Conservation (phyloP, 352 stramenopile species). For the Peronospora destructor region DNA sequence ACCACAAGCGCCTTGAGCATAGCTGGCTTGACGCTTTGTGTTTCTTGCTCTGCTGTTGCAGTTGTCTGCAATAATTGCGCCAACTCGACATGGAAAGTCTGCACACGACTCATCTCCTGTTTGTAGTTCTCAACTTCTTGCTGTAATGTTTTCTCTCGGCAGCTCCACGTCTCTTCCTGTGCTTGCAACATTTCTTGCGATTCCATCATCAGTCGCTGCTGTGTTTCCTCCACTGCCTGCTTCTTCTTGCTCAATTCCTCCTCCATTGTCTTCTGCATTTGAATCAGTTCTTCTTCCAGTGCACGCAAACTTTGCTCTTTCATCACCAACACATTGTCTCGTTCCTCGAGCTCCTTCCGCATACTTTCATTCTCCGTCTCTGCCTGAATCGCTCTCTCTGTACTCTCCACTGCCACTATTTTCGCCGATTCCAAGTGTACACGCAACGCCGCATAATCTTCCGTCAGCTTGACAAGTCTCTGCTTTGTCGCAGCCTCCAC, state of each 20-base stretch:
- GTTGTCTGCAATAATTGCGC: conserved; percentile 25
- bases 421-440: conserved; percentile 37
- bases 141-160: conserved; percentile 19
- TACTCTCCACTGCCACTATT: conserved; percentile 30
- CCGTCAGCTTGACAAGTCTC: conserved; percentile 55
- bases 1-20: conserved; percentile 37
- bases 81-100: conserved; percentile 37
- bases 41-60: not conserved
- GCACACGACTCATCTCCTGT: conserved; percentile 17
- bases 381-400: conserved; percentile 30
- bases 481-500: conserved; percentile 32
- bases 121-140: conserved; percentile 14
- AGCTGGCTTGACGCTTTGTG: conserved; percentile 13
- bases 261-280: conserved; percentile 27
- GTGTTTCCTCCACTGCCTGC: conserved; percentile 13
- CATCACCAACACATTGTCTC: conserved; percentile 9
- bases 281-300: conserved; percentile 26
- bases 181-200: conserved; percentile 27
- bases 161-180: conserved; percentile 28
- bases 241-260: conserved; percentile 26
- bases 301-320: conserved; percentile 14
- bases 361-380: conserved; percentile 39
- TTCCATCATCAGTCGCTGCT: conserved; percentile 20
- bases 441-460: conserved; percentile 46
- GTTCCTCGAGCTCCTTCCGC: conserved; percentile 19